phyloP scores from a whole-genome alignment of 805 yeast genomes.

The Candida caryicola region DNA sequence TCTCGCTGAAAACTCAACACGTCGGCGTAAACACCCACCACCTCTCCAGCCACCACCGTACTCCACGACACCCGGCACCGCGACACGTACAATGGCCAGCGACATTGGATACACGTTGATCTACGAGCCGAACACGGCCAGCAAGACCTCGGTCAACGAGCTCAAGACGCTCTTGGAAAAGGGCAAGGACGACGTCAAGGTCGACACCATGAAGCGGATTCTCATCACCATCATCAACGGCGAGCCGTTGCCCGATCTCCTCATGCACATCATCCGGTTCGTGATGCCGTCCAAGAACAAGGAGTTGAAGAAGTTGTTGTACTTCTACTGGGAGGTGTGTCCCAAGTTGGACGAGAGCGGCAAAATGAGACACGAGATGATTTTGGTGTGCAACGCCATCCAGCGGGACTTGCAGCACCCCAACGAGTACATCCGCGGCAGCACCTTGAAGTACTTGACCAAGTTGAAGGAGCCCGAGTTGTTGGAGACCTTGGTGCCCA shows the following conservation, averaged over 20 bases:
- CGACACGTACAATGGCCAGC: constrained; percentile 5
- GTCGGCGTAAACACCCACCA: constrained; percentile 3
- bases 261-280: constrained; percentile 95
- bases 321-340: constrained; percentile 97
- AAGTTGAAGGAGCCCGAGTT: constrained; percentile 91
- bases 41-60: background rate
- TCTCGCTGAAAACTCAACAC: constrained; percentile 10
- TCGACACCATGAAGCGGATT: constrained; percentile 86
- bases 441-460: constrained; percentile 85
- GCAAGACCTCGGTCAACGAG: constrained; percentile 64
- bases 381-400: constrained; percentile 95
- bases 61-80: too few species aligned
- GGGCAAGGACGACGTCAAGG: constrained; percentile 83
- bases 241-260: constrained; percentile 84
- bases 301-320: constrained; percentile 85
- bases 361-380: constrained; percentile 96
- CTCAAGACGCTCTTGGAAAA: constrained; percentile 78
- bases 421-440: constrained; percentile 94
- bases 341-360: constrained; percentile 87
- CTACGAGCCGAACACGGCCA: constrained; percentile 69
- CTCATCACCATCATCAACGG: constrained; percentile 87
- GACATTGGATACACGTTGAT: constrained; percentile 69
- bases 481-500: constrained; percentile 91
- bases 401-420: constrained; percentile 98
- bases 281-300: constrained; percentile 95